phyloP scores from a whole-genome alignment of 2,329 filamentous ascomycete species.

The Ceratocystis ficicola region DNA sequence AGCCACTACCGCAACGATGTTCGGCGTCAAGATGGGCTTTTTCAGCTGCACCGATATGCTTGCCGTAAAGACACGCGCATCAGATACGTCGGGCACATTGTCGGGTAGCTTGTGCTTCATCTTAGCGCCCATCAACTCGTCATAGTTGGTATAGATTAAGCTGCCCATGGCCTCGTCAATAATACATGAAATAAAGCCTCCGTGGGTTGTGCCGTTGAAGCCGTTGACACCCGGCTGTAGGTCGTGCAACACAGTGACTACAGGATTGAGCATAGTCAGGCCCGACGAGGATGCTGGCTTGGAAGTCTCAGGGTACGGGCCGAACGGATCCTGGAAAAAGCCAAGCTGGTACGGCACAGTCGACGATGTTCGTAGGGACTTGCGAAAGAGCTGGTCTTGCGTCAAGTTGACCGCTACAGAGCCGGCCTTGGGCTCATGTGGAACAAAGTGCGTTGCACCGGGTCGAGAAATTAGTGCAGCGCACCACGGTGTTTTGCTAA shows the following conservation, averaged over 20 bases:
- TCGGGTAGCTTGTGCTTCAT: slow-evolving; percentile 19
- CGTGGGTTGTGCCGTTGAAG: slow-evolving; percentile 26
- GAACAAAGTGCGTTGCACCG: slow-evolving; percentile 1
- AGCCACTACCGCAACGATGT: slow-evolving; percentile 23
- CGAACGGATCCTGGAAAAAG: slow-evolving; percentile 23
- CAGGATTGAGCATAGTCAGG: slow-evolving; percentile 22
- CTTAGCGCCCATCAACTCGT: slow-evolving; percentile 20
- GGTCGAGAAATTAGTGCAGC: slow-evolving; percentile 14
- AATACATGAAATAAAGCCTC: slow-evolving; percentile 25
- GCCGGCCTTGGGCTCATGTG: neutral
- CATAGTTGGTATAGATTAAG: slow-evolving; percentile 25
- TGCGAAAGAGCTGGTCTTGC: slow-evolving; percentile 23
- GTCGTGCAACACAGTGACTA: slow-evolving; percentile 25
- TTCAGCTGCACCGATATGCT: slow-evolving; percentile 23
- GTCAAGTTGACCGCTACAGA: slow-evolving; percentile 1
- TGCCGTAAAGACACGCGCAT: slow-evolving; percentile 22
- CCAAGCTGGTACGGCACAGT: slow-evolving; percentile 25
- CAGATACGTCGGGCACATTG: slow-evolving; percentile 14
- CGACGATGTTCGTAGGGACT: slow-evolving; percentile 19
- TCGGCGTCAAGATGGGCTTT: slow-evolving; percentile 23
- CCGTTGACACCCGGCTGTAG: slow-evolving; percentile 25
- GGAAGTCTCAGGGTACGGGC: slow-evolving; percentile 2
- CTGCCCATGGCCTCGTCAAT: slow-evolving; percentile 28
- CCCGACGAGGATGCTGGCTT: slow-evolving; percentile 12
- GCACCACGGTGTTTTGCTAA: slow-evolving; percentile 21